A percentile compares a stretch with the other conserved stretches of the same genome.
These are phyloP conservation scores for Phytophthora sp. DNA, from an alignment of 352 stramenopile genomes.

Conservation along the genomic window DNA sequence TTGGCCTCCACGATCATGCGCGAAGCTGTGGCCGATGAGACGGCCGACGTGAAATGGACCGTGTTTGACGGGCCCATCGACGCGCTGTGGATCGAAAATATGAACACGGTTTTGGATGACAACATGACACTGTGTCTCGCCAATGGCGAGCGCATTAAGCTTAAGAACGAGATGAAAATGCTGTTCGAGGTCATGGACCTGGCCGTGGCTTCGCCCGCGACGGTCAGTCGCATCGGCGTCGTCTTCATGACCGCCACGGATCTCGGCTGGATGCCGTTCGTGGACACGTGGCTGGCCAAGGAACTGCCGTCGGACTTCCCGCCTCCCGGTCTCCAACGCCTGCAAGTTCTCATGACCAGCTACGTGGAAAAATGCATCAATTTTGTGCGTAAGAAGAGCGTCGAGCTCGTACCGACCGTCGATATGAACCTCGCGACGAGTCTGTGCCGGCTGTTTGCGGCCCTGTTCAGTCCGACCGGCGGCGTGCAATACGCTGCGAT, in stretches of 20 bases:
- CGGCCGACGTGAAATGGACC: slow-evolving; percentile 83
- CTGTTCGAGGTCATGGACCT: slow-evolving; percentile 96
- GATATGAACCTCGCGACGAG: slow-evolving; percentile 91
- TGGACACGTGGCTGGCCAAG: slow-evolving; percentile 90
- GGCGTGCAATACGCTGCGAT: slow-evolving; percentile 32
- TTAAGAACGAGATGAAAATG: slow-evolving; percentile 92
- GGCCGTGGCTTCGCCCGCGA: slow-evolving; percentile 90
- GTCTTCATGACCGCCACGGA: slow-evolving; percentile 87
- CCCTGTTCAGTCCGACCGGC: slow-evolving; percentile 66
- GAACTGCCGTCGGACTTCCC: slow-evolving; percentile 56
- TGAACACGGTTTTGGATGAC: slow-evolving; percentile 96
- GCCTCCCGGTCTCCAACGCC: slow-evolving; percentile 39
- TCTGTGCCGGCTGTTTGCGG: slow-evolving; percentile 88
- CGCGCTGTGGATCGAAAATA: slow-evolving; percentile 96
- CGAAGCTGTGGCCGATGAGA: slow-evolving; percentile 74
- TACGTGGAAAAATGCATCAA: slow-evolving; percentile 78
- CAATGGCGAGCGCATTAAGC: slow-evolving; percentile 93
- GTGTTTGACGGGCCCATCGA: slow-evolving; percentile 95
- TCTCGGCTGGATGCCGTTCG: slow-evolving; percentile 90
- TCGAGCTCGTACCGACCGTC: slow-evolving; percentile 88
- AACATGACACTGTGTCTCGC: slow-evolving; percentile 95
- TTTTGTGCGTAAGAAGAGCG: slow-evolving; percentile 78
- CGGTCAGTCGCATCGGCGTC: slow-evolving; percentile 81
- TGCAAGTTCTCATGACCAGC: slow-evolving; percentile 55
- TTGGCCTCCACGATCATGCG: slow-evolving; percentile 84